These are phyloP conservation scores for Bacidia gigantensis DNA, from an alignment of 495 filamentous ascomycete species.

Conservation along the genomic window DNA sequence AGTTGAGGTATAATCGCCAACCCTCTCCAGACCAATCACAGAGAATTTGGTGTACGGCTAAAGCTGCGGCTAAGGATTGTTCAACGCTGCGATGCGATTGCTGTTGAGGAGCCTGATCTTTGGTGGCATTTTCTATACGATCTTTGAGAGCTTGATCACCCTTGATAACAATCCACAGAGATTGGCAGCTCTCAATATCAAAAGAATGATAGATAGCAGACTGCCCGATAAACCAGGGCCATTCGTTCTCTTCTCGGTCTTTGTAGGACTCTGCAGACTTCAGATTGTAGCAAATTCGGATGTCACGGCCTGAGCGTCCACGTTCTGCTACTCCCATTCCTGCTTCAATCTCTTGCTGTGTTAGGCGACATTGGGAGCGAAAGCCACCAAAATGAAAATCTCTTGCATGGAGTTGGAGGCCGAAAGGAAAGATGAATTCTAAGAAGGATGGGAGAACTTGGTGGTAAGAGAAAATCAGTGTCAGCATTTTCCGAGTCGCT, in stretches of 20 bases:
- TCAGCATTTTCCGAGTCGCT: constrained; percentile 25
- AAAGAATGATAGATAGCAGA: constrained; percentile 30
- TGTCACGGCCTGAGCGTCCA: constrained; percentile 27
- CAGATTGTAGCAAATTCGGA: constrained; percentile 31
- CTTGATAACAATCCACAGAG: constrained; percentile 30
- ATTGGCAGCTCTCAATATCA: constrained; percentile 26
- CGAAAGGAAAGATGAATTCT: constrained; percentile 32
- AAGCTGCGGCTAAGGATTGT: constrained; percentile 21
- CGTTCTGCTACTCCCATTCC: constrained; percentile 24
- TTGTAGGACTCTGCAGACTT: constrained; percentile 27
- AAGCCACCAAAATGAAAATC: constrained; percentile 24
- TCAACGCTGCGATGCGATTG: constrained; percentile 16
- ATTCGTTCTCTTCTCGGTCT: constrained; percentile 7
- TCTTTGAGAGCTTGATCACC: constrained; percentile 26
- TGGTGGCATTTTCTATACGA: constrained; percentile 21
- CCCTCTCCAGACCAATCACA: constrained; percentile 32
- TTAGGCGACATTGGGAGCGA: constrained; percentile 14
- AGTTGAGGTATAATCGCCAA: constrained; percentile 33
- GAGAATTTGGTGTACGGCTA: constrained; percentile 27
- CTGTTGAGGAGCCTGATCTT: constrained; percentile 7
- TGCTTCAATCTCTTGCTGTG: neutral
- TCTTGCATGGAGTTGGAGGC: constrained; percentile 25
- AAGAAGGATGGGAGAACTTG: constrained; percentile 32
- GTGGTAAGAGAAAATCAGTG: constrained; percentile 26
- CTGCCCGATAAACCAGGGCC: constrained; percentile 33